Evolutionary conservation across 225 moss, liverwort and hornwort genomes (phyloP).

Genomic region (Straminergon stramineum): DNA sequence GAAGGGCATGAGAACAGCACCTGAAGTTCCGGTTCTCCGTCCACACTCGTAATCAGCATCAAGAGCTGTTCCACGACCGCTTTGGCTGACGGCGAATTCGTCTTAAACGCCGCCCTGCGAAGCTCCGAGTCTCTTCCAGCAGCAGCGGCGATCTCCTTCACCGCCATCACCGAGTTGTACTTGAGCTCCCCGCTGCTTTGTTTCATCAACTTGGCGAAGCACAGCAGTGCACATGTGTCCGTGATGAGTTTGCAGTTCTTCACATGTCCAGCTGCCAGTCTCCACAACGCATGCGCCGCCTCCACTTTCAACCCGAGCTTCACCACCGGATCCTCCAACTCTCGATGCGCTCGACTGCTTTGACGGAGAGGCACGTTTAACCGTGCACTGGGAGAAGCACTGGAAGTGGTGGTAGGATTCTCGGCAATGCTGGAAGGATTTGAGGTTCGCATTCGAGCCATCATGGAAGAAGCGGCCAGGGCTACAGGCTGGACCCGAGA

Average conservation of each 20-base stretch:
- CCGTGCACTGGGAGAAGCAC: neutral
- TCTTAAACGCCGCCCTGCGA: slow-evolving; percentile 80
- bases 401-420: neutral
- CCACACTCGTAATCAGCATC: slow-evolving; percentile 29
- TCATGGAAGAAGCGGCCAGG: slow-evolving; percentile 1
- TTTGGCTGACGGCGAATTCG: slow-evolving; percentile 80
- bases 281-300: slow-evolving; percentile 82
- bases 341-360: slow-evolving; percentile 40
- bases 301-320: slow-evolving; percentile 66
- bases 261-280: slow-evolving; percentile 59
- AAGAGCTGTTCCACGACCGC: slow-evolving; percentile 77
- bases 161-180: slow-evolving; percentile 63
- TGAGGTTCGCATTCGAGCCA: slow-evolving; percentile 17
- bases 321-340: slow-evolving; percentile 71
- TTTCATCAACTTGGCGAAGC: slow-evolving; percentile 86
- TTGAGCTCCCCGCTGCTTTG: slow-evolving; percentile 47
- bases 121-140: slow-evolving; percentile 76
- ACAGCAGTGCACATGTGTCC: slow-evolving; percentile 81
- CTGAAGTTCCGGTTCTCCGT: slow-evolving; percentile 21
- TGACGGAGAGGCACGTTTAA: slow-evolving; percentile 17
- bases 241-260: slow-evolving; percentile 93
- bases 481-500: neutral
- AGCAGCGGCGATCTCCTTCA: slow-evolving; percentile 78
- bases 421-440: neutral
- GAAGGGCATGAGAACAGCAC: neutral